Conservation (phyloP, 1,284 basidiomycete species). For the Ustilago loliicola region DNA sequence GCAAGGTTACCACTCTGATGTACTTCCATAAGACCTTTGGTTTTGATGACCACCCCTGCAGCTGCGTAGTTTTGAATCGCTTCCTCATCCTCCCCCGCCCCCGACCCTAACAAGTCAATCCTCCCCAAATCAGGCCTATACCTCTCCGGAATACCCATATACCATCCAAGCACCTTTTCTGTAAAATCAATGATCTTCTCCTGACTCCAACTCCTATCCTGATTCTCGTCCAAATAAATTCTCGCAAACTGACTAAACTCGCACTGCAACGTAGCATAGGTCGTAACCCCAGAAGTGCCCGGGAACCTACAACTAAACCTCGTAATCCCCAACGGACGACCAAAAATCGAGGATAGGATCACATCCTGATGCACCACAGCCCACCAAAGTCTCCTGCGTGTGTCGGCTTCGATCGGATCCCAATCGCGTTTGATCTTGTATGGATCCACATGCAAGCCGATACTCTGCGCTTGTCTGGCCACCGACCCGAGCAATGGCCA, state of each 20-base stretch:
- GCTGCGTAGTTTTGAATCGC: constrained; percentile 31
- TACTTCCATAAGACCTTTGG: constrained; percentile 47
- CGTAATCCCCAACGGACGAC: constrained; percentile 48
- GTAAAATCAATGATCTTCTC: constrained; percentile 34
- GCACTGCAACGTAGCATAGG: constrained; percentile 42
- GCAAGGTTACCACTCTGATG: constrained; percentile 47
- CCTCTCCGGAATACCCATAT: constrained; percentile 34
- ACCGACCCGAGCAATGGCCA: constrained; percentile 51
- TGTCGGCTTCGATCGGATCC: constrained; percentile 43
- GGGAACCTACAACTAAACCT: constrained; percentile 43
- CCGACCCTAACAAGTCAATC: constrained; percentile 32
- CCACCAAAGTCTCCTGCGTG: constrained; percentile 48
- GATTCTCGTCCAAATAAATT: constrained; percentile 40
- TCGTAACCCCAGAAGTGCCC: neutral
- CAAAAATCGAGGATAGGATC: constrained; percentile 48
- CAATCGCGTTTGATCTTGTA: constrained; percentile 39
- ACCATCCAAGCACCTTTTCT: constrained; percentile 43
- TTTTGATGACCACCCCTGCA: constrained; percentile 43
- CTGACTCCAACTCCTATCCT: constrained; percentile 46
- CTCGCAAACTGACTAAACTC: constrained; percentile 41
- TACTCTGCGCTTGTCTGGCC: constrained; percentile 49
- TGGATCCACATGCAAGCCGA: constrained; percentile 50
- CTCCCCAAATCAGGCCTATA: constrained; percentile 41
- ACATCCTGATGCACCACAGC: constrained; percentile 50
- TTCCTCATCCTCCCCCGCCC: constrained; percentile 20